phyloP scores from a whole-genome alignment of 352 stramenopile species.

The Elongisporangium anandrum region DNA sequence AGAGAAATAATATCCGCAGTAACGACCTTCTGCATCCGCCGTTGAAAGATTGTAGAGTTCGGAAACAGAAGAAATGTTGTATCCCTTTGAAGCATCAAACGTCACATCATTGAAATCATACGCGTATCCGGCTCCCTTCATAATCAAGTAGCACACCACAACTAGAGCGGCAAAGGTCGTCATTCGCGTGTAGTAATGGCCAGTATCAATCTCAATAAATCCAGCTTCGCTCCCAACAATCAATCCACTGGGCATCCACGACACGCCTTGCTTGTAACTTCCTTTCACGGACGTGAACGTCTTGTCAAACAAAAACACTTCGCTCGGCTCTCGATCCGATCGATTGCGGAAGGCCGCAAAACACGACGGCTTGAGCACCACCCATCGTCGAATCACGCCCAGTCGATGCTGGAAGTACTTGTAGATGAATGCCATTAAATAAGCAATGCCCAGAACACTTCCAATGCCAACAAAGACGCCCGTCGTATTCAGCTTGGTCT shows the following conservation, averaged over 20 bases:
- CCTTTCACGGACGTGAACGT: constrained; percentile 73
- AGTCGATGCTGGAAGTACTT: constrained; percentile 87
- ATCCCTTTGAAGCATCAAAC: constrained; percentile 20
- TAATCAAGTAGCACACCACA: constrained; percentile 65
- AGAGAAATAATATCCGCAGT: constrained; percentile 74
- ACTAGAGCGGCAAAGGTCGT: constrained; percentile 58
- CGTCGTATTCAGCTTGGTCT: constrained; percentile 38
- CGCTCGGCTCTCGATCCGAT: constrained; percentile 69
- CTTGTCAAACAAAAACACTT: constrained; percentile 87
- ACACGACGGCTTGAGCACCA: constrained; percentile 83
- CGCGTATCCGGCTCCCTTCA: constrained; percentile 45
- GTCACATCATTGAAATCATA: constrained; percentile 56
- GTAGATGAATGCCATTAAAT: constrained; percentile 77
- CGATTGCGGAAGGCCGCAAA: constrained; percentile 79
- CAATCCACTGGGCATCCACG: constrained; percentile 85
- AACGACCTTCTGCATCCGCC: constrained; percentile 29
- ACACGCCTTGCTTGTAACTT: constrained; percentile 79
- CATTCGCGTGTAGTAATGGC: constrained; percentile 81
- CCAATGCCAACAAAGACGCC: constrained; percentile 56
- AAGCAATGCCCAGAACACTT: constrained; percentile 49
- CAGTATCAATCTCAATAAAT: constrained; percentile 83
- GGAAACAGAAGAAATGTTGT: constrained; percentile 12
- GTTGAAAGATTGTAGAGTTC: constrained; percentile 12
- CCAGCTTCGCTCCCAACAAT: constrained; percentile 74
- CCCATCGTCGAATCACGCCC: constrained; percentile 81